These are phyloP conservation scores for Paragyromitra xinjiangensis DNA, from an alignment of 495 filamentous ascomycete species.

Conservation along the genomic window DNA sequence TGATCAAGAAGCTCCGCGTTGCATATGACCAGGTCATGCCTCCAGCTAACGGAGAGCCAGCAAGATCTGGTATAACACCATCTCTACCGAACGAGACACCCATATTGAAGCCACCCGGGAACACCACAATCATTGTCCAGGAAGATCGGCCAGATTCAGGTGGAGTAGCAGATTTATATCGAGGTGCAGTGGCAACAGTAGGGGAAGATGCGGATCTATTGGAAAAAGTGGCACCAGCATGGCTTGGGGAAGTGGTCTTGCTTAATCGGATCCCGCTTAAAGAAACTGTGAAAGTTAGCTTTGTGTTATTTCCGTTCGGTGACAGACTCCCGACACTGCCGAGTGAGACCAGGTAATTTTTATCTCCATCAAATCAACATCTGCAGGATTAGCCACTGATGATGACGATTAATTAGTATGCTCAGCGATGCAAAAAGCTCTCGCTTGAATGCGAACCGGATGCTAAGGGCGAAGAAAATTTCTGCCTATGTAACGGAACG, in stretches of 20 bases:
- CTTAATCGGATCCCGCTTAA: slow-evolving; percentile 83
- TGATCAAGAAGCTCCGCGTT: slow-evolving; percentile 77
- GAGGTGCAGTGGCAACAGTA: slow-evolving; percentile 81
- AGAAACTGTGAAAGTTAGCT: slow-evolving; percentile 92
- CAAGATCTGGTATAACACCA: slow-evolving; percentile 76
- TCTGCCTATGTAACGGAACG: slow-evolving; percentile 88
- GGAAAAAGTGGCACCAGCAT: slow-evolving; percentile 84
- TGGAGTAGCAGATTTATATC: slow-evolving; percentile 89
- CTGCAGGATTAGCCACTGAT: background rate
- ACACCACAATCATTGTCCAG: slow-evolving; percentile 90
- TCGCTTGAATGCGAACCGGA: slow-evolving; percentile 92
- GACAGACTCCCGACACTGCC: slow-evolving; percentile 69
- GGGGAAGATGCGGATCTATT: slow-evolving; percentile 82
- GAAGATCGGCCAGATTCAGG: slow-evolving; percentile 88
- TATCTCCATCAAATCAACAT: background rate
- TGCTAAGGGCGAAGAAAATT: slow-evolving; percentile 97
- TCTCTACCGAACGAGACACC: slow-evolving; percentile 86
- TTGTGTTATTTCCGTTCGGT: slow-evolving; percentile 84
- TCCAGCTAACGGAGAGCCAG: slow-evolving; percentile 67
- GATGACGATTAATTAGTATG: slow-evolving; percentile 15
- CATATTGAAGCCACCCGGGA: slow-evolving; percentile 76
- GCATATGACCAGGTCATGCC: slow-evolving; percentile 77
- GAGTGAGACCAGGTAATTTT: slow-evolving; percentile 48
- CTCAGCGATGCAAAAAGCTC: slow-evolving; percentile 58
- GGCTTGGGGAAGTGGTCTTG: slow-evolving; percentile 90